Conservation (phyloP, 345 rosid species). For the Bruguiera sexangula region DNA sequence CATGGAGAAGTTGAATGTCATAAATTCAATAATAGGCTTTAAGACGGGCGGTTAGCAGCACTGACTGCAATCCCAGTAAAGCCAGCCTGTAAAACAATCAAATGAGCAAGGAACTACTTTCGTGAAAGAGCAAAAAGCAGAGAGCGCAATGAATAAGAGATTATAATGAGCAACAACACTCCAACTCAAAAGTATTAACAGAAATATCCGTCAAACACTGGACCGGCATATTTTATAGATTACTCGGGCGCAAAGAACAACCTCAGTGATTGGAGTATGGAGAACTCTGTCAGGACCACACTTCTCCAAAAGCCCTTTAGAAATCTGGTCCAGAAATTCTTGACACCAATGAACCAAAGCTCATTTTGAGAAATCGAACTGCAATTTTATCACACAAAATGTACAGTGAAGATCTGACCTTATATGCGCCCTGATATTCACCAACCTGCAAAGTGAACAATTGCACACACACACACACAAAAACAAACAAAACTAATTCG, state of each 20-base stretch:
- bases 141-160: neutral
- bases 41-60: slow-evolving; percentile 85
- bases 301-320: slow-evolving; percentile 78
- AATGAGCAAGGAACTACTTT: neutral
- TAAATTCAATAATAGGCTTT: slow-evolving; percentile 79
- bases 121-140: neutral
- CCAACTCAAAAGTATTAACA: too few species aligned
- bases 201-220: too few species aligned
- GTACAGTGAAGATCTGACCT: slow-evolving; percentile 47
- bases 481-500: neutral
- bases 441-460: slow-evolving; percentile 60
- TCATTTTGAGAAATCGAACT: slow-evolving; percentile 5
- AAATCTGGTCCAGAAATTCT: slow-evolving; percentile 35
- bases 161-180: too few species aligned
- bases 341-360: too few species aligned
- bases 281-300: slow-evolving; percentile 91
- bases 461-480: neutral
- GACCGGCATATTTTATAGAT: too few species aligned
- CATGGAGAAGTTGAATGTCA: slow-evolving; percentile 93
- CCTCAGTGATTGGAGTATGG: slow-evolving; percentile 94
- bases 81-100: slow-evolving; percentile 64
- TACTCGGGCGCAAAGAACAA: slow-evolving; percentile 11
- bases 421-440: slow-evolving; percentile 95
- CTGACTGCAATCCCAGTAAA: slow-evolving; percentile 96
- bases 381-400: slow-evolving; percentile 4